Evolutionary conservation across 139 green algal genomes (phyloP).

Genomic region (Chlorella ohadii): DNA sequence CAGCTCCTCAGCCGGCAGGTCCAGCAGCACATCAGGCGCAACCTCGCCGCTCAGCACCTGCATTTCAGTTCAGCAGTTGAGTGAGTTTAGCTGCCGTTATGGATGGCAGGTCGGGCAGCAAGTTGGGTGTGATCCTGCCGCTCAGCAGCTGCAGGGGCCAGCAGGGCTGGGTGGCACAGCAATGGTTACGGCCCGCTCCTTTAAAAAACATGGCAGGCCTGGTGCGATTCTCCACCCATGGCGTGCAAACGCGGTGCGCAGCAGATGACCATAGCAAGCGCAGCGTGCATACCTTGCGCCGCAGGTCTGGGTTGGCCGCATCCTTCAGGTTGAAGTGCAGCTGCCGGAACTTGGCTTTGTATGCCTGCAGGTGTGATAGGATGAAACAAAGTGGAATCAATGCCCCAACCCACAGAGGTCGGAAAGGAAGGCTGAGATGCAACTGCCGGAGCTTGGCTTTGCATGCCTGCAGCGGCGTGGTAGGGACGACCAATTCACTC

Average conservation of each 20-base stretch:
- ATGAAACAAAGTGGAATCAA: too few species aligned
- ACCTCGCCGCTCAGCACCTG: constrained; percentile 60
- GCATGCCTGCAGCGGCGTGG: too few species aligned
- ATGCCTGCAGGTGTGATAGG: constrained; percentile 51
- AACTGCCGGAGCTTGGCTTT: constrained; percentile 83
- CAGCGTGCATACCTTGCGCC: constrained; percentile 42
- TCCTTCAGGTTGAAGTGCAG: constrained; percentile 98
- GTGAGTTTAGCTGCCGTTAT: too few species aligned
- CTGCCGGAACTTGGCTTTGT: constrained; percentile 93
- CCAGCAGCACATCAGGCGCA: constrained; percentile 66
- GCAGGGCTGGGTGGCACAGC: too few species aligned
- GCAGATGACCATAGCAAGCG: too few species aligned
- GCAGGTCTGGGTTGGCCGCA: constrained; percentile 84
- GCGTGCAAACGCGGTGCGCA: too few species aligned
- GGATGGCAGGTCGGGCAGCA: constrained; percentile 73
- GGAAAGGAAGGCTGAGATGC: constrained; percentile 97
- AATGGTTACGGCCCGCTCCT: too few species aligned
- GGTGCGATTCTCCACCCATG: too few species aligned
- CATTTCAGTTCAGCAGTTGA: too few species aligned
- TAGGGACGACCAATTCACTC: too few species aligned
- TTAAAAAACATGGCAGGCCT: too few species aligned
- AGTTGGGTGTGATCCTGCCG: constrained; percentile 47
- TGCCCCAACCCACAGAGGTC: too few species aligned
- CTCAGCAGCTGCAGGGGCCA: constrained; percentile 44
- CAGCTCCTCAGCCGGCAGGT: constrained; percentile 90